These are phyloP conservation scores for Thelonectria olida DNA, from an alignment of 2,329 filamentous ascomycete species.

Conservation along the genomic window DNA sequence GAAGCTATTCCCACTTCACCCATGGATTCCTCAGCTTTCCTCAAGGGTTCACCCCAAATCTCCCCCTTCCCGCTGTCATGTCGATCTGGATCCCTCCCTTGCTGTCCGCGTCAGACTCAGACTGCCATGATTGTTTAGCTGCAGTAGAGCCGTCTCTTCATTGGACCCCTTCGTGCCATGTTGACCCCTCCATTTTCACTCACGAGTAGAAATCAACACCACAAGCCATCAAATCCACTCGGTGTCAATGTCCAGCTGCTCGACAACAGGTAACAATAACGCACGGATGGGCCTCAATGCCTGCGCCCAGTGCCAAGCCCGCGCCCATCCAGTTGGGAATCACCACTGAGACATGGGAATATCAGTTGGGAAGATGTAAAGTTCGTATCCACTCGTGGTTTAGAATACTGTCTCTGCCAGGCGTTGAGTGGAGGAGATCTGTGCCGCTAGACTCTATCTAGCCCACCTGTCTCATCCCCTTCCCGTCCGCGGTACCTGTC, in stretches of 20 bases:
- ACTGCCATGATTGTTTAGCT: neutral
- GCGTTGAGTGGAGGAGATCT: neutral
- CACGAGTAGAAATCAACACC: slow-evolving; percentile 6
- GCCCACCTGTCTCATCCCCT: neutral
- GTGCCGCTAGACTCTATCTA: neutral
- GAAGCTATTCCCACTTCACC: slow-evolving; percentile 7
- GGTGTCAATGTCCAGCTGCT: neutral
- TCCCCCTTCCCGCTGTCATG: neutral
- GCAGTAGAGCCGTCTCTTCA: neutral
- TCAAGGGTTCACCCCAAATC: neutral
- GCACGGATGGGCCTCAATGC: neutral
- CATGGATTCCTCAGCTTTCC: neutral
- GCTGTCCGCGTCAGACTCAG: neutral
- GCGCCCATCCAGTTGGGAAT: slow-evolving; percentile 1
- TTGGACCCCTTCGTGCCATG: neutral
- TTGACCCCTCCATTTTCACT: neutral
- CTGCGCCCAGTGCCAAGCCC: neutral
- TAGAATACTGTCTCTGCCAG: slow-evolving; percentile 11
- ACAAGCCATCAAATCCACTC: slow-evolving; percentile 16
- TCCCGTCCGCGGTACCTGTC: neutral
- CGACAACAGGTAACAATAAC: slow-evolving; percentile 1
- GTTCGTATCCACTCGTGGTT: slow-evolving; percentile 7
- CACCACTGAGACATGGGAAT: slow-evolving; percentile 32
- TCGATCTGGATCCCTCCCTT: neutral
- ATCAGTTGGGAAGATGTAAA: neutral